Percentiles rank a stretch among this genome's conserved stretches.
These are phyloP conservation scores for Cardiospermum halicacabum DNA, from an alignment of 345 rosid species.

Conservation along the genomic window DNA sequence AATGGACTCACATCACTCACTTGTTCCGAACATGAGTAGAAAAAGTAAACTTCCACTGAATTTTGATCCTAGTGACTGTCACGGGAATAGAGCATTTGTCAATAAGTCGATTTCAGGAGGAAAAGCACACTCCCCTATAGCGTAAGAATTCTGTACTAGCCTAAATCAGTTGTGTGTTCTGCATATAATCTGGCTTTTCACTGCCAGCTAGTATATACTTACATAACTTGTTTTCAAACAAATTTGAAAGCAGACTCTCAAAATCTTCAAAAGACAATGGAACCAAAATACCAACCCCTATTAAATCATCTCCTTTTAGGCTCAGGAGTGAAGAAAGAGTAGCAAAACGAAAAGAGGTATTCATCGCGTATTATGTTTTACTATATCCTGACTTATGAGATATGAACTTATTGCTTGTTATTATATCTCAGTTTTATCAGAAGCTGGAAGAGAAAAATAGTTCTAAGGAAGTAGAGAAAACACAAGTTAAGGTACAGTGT, in stretches of 20 bases:
- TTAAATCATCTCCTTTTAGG: constrained; percentile 50
- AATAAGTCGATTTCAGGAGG: constrained; percentile 37
- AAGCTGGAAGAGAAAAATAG: constrained; percentile 58
- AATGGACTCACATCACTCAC: not conserved
- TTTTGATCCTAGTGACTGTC: not conserved
- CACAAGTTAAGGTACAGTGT: constrained; percentile 43
- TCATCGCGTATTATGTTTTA: constrained; percentile 5
- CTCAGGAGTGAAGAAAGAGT: constrained; percentile 87
- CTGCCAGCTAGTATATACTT: too few relatives aligned
- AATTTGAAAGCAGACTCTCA: constrained; percentile 31
- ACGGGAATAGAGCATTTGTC: constrained; percentile 32
- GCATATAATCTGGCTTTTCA: not conserved
- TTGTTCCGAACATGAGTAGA: not conserved
- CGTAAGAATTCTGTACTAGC: constrained; percentile 28
- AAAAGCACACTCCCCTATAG: constrained; percentile 23
- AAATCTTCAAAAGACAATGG: constrained; percentile 34
- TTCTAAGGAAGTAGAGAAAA: constrained; percentile 33
- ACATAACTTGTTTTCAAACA: constrained; percentile 8
- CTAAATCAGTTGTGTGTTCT: constrained; percentile 1
- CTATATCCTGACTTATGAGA: constrained; percentile 8
- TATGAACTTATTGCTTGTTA: constrained; percentile 1
- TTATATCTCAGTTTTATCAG: constrained; percentile 48
- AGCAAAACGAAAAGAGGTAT: constrained; percentile 77
- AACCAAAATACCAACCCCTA: constrained; percentile 38
- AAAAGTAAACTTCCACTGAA: constrained; percentile 1